phyloP scores from a whole-genome alignment of 352 stramenopile species.

The Elongisporangium undulatum region DNA sequence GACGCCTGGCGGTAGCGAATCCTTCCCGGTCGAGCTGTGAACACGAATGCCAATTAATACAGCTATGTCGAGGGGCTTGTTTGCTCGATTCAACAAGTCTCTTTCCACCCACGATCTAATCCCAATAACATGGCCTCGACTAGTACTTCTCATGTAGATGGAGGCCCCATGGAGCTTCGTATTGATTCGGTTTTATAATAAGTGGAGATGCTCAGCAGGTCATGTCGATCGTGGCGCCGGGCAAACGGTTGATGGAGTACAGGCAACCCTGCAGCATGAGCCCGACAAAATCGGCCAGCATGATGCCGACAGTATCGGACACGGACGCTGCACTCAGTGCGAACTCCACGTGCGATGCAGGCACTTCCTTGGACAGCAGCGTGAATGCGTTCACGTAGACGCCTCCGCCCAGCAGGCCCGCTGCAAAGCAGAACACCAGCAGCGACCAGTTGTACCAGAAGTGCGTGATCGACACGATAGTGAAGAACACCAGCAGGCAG shows the following conservation, averaged over 20 bases:
- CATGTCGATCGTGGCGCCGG: slow-evolving; percentile 54
- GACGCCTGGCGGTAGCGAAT: neutral
- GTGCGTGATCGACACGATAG: slow-evolving; percentile 68
- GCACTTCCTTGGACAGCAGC: slow-evolving; percentile 80
- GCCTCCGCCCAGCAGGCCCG: slow-evolving; percentile 84
- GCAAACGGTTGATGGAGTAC: slow-evolving; percentile 79
- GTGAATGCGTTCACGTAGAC: slow-evolving; percentile 93
- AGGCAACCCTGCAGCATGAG: slow-evolving; percentile 91
- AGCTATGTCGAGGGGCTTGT: too few relatives aligned
- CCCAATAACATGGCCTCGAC: too few relatives aligned
- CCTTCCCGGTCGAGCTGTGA: neutral
- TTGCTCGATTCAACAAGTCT: too few relatives aligned
- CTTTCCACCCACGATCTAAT: too few relatives aligned
- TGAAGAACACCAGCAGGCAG: slow-evolving; percentile 87
- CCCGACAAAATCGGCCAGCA: slow-evolving; percentile 85
- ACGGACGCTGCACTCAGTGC: slow-evolving; percentile 87
- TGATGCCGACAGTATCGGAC: slow-evolving; percentile 86
- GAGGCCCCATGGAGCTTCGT: too few relatives aligned
- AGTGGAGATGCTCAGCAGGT: slow-evolving; percentile 42
- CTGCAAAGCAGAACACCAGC: slow-evolving; percentile 78
- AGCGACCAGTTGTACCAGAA: slow-evolving; percentile 86
- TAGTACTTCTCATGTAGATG: too few relatives aligned
- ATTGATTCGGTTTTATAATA: neutral
- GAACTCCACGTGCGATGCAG: slow-evolving; percentile 73
- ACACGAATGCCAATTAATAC: neutral